Evolutionary conservation across 129 eudicot genomes (phyloP), one percentile per base, ranked within the genome.

Genomic region (Scalesia atractyloides): DNA sequence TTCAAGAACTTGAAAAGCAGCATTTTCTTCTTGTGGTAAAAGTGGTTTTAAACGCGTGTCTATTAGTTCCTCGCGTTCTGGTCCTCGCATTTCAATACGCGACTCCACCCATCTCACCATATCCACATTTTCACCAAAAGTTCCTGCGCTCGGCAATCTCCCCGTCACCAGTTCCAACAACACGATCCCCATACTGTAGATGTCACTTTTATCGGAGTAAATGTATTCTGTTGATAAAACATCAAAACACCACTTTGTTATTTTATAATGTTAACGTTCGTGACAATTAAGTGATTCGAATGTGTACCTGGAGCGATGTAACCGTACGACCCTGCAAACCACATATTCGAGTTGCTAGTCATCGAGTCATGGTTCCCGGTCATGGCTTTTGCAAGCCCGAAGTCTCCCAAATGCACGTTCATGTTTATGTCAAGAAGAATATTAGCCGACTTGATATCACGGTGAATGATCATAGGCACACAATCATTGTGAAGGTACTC

Each of bases 111-210:
- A 94, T 56, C 97, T 82, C 49, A 94, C 97, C 97, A 90, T 90
- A 72, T 93, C 97, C 83, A 93, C 82, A 56, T 86, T 82, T 71
- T 76, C 88, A 10, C 98, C 98, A 46, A 93, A 93, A 48, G 75
- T 86, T 64, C 82, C 90, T 26, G 82, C 92, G 9, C 96, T 93
- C 3, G 98, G 98, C 96, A 86, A 72, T 70, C 95, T 86, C 9
- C 98, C 98, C 4, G 87, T 90, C 51, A 93, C 96, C 9, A 93
- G 87, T 87, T 93, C 98, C 68, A 93, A 84, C 14, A 93, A 79
- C 83, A 93, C 98, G 9, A 93, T 93, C 19, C 98, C 98, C 95
- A 89, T 86, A 80, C 98, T 93, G 87, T 93, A 93, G 18, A 93
- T 86, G 43, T 93, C 98, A 41, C 98, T 90, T 69, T 87, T 93